Evolutionary conservation across 768 basidiomycete genomes (phyloP), one percentile per base, ranked within the genome.

Genomic region (Boletus edulis): DNA sequence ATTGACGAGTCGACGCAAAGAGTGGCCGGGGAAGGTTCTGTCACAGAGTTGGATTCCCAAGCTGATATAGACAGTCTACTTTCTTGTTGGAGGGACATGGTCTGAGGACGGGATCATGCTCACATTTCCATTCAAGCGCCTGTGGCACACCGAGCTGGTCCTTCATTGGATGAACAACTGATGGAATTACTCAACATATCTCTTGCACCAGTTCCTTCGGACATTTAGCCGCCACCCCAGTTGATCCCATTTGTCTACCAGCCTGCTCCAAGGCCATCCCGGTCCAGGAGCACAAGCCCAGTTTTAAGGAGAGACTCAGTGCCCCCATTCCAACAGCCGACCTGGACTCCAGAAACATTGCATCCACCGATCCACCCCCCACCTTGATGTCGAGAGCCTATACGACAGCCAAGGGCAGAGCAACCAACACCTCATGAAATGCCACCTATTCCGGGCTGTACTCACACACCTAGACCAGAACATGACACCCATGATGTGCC

Each of bases 131-230:
- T 81, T n/a, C 79, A 80, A 6, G 68, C 75, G 9, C 76, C 82
- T 5, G 66, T 76, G 5, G 77, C 76, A 7, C 60, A 66, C 11
- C 69, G 63, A n/a, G 55, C 75, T 29, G 81, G 79, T 9, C 79
- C 74, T 5, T 81, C 85, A 0, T 71, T 89, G 37, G 80, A 81
- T 10, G 78, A 86, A 47, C 79, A 82, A 50, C 67, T 89, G 5
- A 80, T 83, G 54, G 82, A 85, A 10, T 76, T 89, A 34, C 61
- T 89, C 27, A 77, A 79, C 17, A 65, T 81, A 13, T 75, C 73
- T 9, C 72, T 76, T 15, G 69, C 72, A 20, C 67, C 74, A 1
- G 68, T 75, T 6, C 73, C 73, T 15, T 69, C 72, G 5, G 70
- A 72, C 14, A 73, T 80, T 15, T 72, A 78, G 45, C 71, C 68